Evolutionary conservation across 176 grass and related monocot species (phyloP), one percentile per base, ranked within the genome.

Genomic region (Phoenix roebelenii): DNA sequence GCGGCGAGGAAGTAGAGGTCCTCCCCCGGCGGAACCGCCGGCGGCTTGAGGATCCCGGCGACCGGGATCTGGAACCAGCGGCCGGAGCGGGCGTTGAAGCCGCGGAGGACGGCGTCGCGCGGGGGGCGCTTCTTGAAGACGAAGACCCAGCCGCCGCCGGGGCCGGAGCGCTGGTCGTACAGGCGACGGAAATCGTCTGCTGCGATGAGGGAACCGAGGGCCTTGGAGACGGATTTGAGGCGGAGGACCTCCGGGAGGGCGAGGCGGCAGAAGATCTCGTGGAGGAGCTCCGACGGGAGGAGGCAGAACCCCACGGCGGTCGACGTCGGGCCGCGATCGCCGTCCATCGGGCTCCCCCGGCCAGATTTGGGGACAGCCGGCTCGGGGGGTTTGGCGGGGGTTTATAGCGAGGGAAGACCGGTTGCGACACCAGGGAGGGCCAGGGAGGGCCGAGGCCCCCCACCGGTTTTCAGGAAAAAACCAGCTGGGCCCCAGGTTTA

Each of bases 1-100:
- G 93, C 87, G 22, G 87, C 87, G 1, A 97, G 84, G 66, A 97
- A 92, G 73, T 85, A 97, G 20, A 87, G 87, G 71, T 97, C 93
- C 55, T 97, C 93, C 1, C 84, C 84, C 0, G 86, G 93, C 0
- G 86, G 84, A 15, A 97, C 69, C 22, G 84, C 82, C 52, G 81
- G 35, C 35, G 35, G 83, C 35, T 64, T 51, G 54, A 90, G 76
- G 67, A 90, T 82, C 16, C 57, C 52, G 0, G 82, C 67, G 16
- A 97, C 73, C 3, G 93, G 81, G 63, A 97, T 82, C 22, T 85
- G 81, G 76, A 88, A 97, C 93, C 93, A 97, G 1, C 81, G 84
- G 7, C 83, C 83, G 19, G 85, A 82, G 0, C 82, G 83, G 7
- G 80, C 87, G 55, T 96, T 87, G 91, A 96, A 96, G 1, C 91